phyloP scores from a whole-genome alignment of 2,329 filamentous ascomycete species.

The Orbilia javanica region DNA sequence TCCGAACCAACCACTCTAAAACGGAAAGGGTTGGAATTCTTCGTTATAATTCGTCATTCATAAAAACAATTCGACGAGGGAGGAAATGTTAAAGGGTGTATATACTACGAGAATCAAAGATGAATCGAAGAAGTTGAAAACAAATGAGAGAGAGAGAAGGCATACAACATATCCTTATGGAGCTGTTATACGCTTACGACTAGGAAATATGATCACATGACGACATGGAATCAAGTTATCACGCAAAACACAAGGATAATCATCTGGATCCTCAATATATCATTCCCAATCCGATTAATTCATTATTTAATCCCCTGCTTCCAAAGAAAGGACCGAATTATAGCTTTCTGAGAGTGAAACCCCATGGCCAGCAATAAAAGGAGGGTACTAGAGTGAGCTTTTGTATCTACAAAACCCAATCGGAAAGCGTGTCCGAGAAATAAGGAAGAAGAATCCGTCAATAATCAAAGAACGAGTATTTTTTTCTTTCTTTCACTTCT shows the following conservation, averaged over 20 bases:
- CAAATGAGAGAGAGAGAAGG: neutral
- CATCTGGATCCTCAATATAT: neutral
- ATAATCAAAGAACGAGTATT: slow-evolving; percentile 7
- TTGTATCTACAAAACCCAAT: slow-evolving; percentile 49
- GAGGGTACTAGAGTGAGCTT: slow-evolving; percentile 41
- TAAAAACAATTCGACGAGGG: neutral
- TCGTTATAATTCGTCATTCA: neutral
- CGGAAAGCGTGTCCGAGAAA: slow-evolving; percentile 9
- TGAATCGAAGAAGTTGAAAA: too few relatives aligned
- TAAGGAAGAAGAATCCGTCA: neutral
- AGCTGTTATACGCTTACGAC: neutral
- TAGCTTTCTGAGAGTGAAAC: neutral
- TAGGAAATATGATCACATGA: neutral
- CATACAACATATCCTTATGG: neutral
- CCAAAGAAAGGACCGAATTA: slow-evolving; percentile 1
- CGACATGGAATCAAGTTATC: neutral
- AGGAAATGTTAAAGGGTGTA: neutral
- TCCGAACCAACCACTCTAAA: neutral
- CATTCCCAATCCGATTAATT: slow-evolving; percentile 7
- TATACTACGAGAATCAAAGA: neutral
- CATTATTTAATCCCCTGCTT: neutral
- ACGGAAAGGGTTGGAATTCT: neutral
- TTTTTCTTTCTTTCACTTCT: neutral
- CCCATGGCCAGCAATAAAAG: neutral
- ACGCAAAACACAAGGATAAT: neutral